phyloP scores from a whole-genome alignment of 441 rosid species.

The Euphorbia corollata region DNA sequence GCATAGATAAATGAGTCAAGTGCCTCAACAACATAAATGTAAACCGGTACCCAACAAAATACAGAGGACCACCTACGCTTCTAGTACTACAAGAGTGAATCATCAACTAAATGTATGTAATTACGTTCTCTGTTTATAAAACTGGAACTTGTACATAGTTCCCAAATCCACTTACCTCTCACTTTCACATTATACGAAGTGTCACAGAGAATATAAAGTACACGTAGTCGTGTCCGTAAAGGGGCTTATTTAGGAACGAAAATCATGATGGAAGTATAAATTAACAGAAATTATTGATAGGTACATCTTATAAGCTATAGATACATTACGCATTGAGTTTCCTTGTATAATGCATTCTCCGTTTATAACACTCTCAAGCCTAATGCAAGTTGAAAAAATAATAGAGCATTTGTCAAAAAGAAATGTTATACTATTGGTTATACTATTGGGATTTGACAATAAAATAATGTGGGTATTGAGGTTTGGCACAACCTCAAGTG shows the following conservation, averaged over 20 bases:
- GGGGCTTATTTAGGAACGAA: not conserved
- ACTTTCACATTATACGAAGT: not conserved
- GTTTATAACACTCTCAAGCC: not conserved
- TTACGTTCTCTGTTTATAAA: not conserved
- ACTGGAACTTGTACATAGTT: not conserved
- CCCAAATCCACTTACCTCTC: not conserved
- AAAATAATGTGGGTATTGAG: too few species aligned
- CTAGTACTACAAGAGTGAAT: not conserved
- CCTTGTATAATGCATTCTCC: too few species aligned
- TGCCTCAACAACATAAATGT: not conserved
- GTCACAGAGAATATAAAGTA: not conserved
- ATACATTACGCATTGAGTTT: too few species aligned
- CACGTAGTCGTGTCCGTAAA: not conserved
- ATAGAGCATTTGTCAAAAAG: not conserved
- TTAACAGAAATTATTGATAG: too few species aligned
- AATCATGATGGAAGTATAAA: too few species aligned
- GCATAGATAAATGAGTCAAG: constrained; percentile 11
- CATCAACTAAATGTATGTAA: too few species aligned
- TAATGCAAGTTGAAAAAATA: not conserved
- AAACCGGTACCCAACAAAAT: not conserved
- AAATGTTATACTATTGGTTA: not conserved
- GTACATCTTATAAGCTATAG: too few species aligned
- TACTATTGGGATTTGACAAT: not conserved
- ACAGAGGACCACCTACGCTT: not conserved
- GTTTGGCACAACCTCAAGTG: too few species aligned